Evolutionary conservation across 2,329 filamentous ascomycete species (phyloP), one percentile per base, ranked within the genome.

Genomic region (Dichotomopilus funicola): DNA sequence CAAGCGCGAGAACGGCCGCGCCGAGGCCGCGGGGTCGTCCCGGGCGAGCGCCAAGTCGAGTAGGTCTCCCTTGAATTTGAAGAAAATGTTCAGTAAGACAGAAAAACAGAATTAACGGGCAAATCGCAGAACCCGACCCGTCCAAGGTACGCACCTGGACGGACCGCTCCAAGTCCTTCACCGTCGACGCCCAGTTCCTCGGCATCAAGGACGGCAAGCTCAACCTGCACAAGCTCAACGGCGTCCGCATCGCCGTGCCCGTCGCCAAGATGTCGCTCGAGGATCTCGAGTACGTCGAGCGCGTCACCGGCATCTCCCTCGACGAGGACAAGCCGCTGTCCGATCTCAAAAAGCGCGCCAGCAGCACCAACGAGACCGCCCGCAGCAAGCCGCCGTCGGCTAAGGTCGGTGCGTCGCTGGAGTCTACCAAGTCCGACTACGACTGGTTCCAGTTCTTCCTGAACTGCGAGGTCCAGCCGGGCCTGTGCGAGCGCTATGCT

Each of bases 361-460:
- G 47, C 54, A 67, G 37, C 13, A 35, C 19, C 19, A 27, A 27
- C 19, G 34, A n/a, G 57, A 63, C 34, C 49, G 50, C 35, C 55
- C 61, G 5, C 56, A 60, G 31, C 59, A 52, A 37, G 42, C 44
- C 48, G 19, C 60, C 70, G 13, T 68, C 67, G 53, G 57, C 67
- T 37, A 71, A 71, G 42, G 75, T 80, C 7, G 86, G 86, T 10
- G 85, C 81, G n/a, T 79, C 79, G 1, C 74, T 90, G 36, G 79
- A 87, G 47, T 70, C 73, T 27, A 76, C 79, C 66, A 86, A 85
- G 70, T 78, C 87, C 1, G 86, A 94, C 48, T 95, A 97, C 69
- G 94, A 99, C 70, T 99, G 94, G 94, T 99, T 99, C 67, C 91
- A 96, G 68, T 97, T 99, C 75, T 99, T 99, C 78, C 75, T 99